phyloP scores from a whole-genome alignment of 2,329 filamentous ascomycete species.

The Parastagonospora avenae region DNA sequence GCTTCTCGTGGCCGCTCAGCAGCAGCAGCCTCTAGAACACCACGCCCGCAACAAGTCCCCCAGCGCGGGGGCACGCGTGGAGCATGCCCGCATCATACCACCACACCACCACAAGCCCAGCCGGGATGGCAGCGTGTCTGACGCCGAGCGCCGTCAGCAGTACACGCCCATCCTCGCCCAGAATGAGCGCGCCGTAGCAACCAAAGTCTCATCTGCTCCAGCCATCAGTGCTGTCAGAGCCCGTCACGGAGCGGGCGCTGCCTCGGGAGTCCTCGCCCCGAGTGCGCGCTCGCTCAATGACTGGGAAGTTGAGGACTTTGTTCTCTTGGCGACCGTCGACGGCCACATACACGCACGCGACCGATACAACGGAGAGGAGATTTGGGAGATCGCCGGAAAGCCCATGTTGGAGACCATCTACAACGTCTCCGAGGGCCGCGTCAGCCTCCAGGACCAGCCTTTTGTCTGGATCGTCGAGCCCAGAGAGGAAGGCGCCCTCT shows the following conservation, averaged over 20 bases:
- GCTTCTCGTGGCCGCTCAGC: constrained; percentile 47
- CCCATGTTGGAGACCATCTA: constrained; percentile 92
- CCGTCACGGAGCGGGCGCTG: constrained; percentile 70
- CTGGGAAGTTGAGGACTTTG: constrained; percentile 99
- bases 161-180: constrained; percentile 42
- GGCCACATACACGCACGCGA: constrained; percentile 92
- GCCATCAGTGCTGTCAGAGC: constrained; percentile 88
- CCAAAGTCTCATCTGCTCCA: constrained; percentile 79
- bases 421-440: constrained; percentile 55
- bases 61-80: constrained; percentile 31
- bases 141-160: constrained; percentile 26
- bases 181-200: constrained; percentile 94
- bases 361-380: constrained; percentile 79
- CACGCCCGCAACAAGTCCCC: constrained; percentile 29
- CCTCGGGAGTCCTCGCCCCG: constrained; percentile 59
- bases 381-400: constrained; percentile 84
- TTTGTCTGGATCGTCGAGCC: constrained; percentile 97
- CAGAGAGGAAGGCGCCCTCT: constrained; percentile 82
- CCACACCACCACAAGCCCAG: constrained; percentile 10
- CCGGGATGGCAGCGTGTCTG: constrained; percentile 18
- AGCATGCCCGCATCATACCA: constrained; percentile 24
- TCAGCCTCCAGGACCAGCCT: constrained; percentile 68
- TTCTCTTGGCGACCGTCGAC: constrained; percentile 99
- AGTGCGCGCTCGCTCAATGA: constrained; percentile 95
- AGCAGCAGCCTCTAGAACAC: constrained; percentile 45